Base-by-base conservation (phyloP, 202 grass and related monocot species). In the Panicum virgatum region DNA sequence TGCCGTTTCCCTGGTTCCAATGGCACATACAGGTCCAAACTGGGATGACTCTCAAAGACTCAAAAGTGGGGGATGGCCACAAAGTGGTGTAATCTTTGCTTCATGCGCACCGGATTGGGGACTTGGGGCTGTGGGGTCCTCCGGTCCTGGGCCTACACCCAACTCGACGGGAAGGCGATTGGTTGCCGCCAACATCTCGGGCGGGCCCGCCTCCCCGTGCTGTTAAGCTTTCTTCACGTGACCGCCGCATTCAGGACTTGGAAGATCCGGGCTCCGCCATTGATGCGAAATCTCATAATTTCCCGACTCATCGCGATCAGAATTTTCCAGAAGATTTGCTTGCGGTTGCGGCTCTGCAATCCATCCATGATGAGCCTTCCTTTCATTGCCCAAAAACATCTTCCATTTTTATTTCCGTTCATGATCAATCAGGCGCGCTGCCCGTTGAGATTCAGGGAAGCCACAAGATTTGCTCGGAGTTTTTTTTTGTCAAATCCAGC, bases 201-300 rank as follows among this genome's bases (percentile, higher is more conserved):
- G 13, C 36, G 62, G 88, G 1, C 60, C 83, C 79, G 18, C 73
- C 51, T 78, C 7, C 23, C 47, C 73, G 73, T 78, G 66, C 3
- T n/a, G 50, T 19, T 13, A 69, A 90, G 60, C 88, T 90, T 83
- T 83, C 79, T 74, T 79, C 88, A 83, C 83, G 79, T 79, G 83
- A 83, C 83, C 48, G 56, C 50, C 20, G 80, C 80, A 43, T n/a
- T n/a, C 70, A 29, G 30, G 57, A 13, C 39, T 60, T 6, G 10
- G 25, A 58, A 73, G 58, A 73, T 89, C 77, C 78, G 23, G 69
- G 54, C 6, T 0, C 71, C 15, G 14, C 56, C 56, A 47, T 61
- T 36, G 75, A 84, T 60, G 68, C 76, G 22, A 73, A 66, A 82
- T 37, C 64, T 62, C 79, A 30, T 65, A 39, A 82, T 78, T 44